These are phyloP conservation scores for Carex parvula DNA, from an alignment of 176 grass and related monocot genomes.

Conservation along the genomic window DNA sequence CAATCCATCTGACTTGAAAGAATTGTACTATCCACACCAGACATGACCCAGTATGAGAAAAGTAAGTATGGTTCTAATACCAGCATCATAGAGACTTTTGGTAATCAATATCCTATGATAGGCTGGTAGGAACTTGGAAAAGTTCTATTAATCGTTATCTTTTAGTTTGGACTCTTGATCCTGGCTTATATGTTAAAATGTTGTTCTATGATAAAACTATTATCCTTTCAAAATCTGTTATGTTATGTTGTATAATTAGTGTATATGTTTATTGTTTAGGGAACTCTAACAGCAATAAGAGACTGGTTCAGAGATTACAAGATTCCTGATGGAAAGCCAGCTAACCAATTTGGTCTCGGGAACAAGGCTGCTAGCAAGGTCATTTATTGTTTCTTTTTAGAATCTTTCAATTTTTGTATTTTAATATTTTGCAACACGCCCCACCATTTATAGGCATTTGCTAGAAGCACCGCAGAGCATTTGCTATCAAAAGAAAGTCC, in stretches of 20 bases:
- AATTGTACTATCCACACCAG: neutral
- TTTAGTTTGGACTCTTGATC: neutral
- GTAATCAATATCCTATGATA: neutral
- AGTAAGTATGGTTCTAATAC: neutral
- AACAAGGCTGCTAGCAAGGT: conserved; percentile 91
- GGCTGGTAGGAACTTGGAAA: neutral
- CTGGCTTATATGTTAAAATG: neutral
- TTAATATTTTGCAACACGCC: neutral
- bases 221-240: neutral
- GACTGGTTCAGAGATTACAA: conserved; percentile 99
- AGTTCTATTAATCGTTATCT: neutral
- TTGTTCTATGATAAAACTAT: neutral
- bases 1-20: neutral
- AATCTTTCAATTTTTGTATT: neutral
- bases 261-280: conserved; percentile 44
- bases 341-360: conserved; percentile 82
- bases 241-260: neutral
- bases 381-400: conserved; percentile 24
- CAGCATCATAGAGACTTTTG: neutral
- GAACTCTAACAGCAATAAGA: conserved; percentile 88
- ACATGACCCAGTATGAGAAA: neutral
- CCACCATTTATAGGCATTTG: neutral
- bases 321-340: conserved; percentile 96
- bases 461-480: neutral
- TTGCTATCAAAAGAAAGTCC: neutral